Percentiles rank a stretch among this genome's conserved stretches.
Conservation (phyloP, 768 basidiomycete species). For the Russula dissimulans region DNA sequence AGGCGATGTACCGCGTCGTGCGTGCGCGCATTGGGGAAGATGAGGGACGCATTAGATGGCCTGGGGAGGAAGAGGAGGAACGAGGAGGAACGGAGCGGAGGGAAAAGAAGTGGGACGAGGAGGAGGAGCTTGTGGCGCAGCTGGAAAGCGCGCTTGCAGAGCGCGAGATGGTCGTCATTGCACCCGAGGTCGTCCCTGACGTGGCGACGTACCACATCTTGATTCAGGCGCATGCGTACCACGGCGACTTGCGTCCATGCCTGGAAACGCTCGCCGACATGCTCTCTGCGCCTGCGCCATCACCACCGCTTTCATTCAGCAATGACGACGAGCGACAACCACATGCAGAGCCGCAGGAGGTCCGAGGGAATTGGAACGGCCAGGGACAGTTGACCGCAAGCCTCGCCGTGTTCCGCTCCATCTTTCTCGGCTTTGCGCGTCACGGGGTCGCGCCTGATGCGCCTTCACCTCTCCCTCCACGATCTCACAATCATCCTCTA, state of each 20-base stretch:
- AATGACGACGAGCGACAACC: not conserved
- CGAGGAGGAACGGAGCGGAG: constrained; percentile 29
- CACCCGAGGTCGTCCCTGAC: constrained; percentile 42
- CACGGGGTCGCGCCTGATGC: constrained; percentile 33
- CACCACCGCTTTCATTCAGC: constrained; percentile 18
- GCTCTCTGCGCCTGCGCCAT: constrained; percentile 30
- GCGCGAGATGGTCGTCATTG: constrained; percentile 38
- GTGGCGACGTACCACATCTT: constrained; percentile 56
- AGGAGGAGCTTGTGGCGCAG: constrained; percentile 25
- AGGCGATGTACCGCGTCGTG: constrained; percentile 46
- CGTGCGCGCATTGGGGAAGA: constrained; percentile 19
- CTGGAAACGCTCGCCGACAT: constrained; percentile 60
- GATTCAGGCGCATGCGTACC: constrained; percentile 63
- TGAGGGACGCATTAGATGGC: too few relatives aligned
- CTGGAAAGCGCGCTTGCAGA: constrained; percentile 33
- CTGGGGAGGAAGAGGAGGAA: constrained; percentile 19
- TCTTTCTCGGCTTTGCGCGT: constrained; percentile 68
- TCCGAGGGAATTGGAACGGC: too few relatives aligned
- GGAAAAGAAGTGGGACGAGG: too few relatives aligned
- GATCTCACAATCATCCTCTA: not conserved
- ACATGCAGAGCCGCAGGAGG: too few relatives aligned
- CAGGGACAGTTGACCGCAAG: constrained; percentile 33
- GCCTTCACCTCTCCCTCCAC: not conserved
- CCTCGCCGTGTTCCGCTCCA: constrained; percentile 47
- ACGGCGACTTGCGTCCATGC: constrained; percentile 51